Evolutionary conservation across 768 basidiomycete genomes (phyloP).

Genomic region (Rickenella mellea): DNA sequence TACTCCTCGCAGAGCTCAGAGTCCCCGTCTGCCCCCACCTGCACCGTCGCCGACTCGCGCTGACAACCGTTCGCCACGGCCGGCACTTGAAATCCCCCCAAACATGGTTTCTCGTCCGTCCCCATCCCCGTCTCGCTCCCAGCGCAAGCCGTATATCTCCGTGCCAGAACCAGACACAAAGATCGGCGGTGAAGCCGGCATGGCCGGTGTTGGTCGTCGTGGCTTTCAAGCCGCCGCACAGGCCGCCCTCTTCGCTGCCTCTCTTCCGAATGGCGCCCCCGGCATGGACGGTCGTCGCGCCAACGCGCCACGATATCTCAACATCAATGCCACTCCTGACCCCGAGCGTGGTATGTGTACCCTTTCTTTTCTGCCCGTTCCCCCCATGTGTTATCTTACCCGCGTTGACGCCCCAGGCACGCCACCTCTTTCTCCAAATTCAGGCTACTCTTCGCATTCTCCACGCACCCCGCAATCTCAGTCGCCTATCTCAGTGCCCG

Average conservation of each 20-base stretch:
- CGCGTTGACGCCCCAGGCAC: no score
- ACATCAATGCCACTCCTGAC: conserved; percentile 29
- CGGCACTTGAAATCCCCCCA: conserved; percentile 8
- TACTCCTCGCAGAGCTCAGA: conserved; percentile 2
- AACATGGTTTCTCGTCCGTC: conserved; percentile 4
- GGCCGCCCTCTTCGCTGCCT: conserved; percentile 39
- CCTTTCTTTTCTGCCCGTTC: neutral
- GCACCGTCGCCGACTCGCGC: conserved; percentile 6
- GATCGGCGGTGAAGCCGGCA: conserved; percentile 67
- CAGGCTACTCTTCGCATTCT: conserved; percentile 21
- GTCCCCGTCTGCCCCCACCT: conserved; percentile 1
- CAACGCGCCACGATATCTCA: conserved; percentile 34
- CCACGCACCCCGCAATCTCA: conserved; percentile 19
- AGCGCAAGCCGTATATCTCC: conserved; percentile 1
- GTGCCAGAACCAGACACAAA: conserved; percentile 53
- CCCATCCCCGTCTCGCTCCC: conserved; percentile 5
- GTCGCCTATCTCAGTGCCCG: conserved; percentile 25
- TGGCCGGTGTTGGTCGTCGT: conserved; percentile 85
- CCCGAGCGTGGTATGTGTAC: neutral
- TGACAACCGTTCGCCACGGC: conserved; percentile 16
- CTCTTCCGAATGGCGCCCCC: conserved; percentile 4
- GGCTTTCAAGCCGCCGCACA: conserved; percentile 72
- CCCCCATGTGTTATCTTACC: no score
- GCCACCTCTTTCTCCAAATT: neutral
- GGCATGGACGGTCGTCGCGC: conserved; percentile 19